Conservation (phyloP, 2,329 filamentous ascomycete genomes). For the Alternaria consortialis region DNA sequence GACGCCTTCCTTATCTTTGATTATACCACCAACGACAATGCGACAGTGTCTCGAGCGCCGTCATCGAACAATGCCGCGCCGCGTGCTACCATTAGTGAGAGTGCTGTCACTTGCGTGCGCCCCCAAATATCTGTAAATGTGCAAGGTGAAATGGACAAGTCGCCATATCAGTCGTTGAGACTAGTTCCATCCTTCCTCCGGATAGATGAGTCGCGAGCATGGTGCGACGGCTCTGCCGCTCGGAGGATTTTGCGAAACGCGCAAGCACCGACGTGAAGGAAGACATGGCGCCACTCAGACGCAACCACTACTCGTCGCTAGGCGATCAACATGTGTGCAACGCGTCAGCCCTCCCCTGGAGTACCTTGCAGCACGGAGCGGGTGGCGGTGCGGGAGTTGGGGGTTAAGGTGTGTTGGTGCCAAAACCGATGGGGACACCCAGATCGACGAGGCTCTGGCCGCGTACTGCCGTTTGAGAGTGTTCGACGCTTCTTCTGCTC, state of each 20-base stretch:
- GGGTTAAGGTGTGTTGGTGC: slow-evolving; percentile 7
- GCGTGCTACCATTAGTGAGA: not conserved
- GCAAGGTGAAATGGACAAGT: not conserved
- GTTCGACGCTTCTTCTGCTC: slow-evolving; percentile 13
- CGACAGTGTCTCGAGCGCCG: not conserved
- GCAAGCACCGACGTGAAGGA: slow-evolving; percentile 1
- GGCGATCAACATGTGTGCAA: slow-evolving; percentile 14
- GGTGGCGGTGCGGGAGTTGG: slow-evolving; percentile 10
- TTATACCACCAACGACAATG: slow-evolving; percentile 2
- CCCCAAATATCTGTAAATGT: not conserved
- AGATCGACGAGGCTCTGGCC: slow-evolving; percentile 16
- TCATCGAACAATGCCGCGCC: not conserved
- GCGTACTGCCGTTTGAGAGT: slow-evolving; percentile 16
- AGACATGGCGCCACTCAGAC: slow-evolving; percentile 7
- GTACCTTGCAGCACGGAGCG: slow-evolving; percentile 13
- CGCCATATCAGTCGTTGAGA: not conserved
- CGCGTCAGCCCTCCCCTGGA: slow-evolving; percentile 14
- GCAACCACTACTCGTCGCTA: slow-evolving; percentile 3
- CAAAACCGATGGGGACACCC: slow-evolving; percentile 16
- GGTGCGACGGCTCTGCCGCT: slow-evolving; percentile 22
- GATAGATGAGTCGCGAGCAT: slow-evolving; percentile 19
- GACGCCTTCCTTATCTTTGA: slow-evolving; percentile 9
- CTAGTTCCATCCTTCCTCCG: not conserved
- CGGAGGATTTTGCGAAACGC: slow-evolving; percentile 23
- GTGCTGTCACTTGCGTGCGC: slow-evolving; percentile 3